phyloP scores from a whole-genome alignment of 2,329 filamentous ascomycete species.

The Teratosphaeria zuluensis region DNA sequence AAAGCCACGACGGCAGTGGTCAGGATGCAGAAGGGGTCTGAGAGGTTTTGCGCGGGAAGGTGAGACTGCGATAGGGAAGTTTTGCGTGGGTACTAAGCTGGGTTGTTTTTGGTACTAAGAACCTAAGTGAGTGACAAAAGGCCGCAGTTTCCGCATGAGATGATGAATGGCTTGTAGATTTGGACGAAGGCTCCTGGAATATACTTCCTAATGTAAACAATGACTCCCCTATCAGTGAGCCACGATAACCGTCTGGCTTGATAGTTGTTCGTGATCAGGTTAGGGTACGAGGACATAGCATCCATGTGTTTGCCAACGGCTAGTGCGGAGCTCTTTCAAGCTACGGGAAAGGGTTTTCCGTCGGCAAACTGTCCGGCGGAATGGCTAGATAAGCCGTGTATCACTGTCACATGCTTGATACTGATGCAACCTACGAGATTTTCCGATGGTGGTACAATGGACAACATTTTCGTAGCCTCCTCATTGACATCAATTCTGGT shows the following conservation, averaged over 20 bases:
- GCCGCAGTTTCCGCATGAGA: not conserved
- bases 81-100: not conserved
- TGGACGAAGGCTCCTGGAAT: not conserved
- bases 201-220: not conserved
- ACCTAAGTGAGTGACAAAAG: not conserved
- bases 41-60: not conserved
- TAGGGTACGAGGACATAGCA: not conserved
- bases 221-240: not conserved
- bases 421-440: no score
- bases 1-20: not conserved
- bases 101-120: not conserved
- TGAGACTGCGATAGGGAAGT: not conserved
- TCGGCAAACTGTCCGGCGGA: no score
- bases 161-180: not conserved
- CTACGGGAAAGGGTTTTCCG: not conserved
- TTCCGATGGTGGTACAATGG: no score
- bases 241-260: not conserved
- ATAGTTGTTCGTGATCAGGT: not conserved
- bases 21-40: not conserved
- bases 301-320: not conserved
- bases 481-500: no score
- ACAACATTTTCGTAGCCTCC: no score
- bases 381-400: no score
- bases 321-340: not conserved
- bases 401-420: no score